Conservation (phyloP, 257 asterid species). For the Fraxinus cuspidata region DNA sequence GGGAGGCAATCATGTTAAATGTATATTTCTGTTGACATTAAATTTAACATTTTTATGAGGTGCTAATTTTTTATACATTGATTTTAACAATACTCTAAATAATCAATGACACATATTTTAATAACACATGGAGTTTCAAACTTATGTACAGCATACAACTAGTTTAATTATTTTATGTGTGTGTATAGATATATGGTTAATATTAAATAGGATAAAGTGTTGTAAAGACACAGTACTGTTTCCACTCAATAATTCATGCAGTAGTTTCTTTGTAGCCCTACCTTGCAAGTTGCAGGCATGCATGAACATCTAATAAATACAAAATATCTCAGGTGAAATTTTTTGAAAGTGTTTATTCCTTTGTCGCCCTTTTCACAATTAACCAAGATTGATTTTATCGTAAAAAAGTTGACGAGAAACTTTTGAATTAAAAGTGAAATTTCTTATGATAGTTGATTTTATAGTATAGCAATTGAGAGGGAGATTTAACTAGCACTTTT, state of each 20-base stretch:
- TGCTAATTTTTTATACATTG: no score
- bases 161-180: no score
- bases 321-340: neutral
- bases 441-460: no score
- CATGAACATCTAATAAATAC: neutral
- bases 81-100: no score
- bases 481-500: no score
- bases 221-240: neutral
- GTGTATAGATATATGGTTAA: neutral
- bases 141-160: no score
- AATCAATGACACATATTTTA: no score
- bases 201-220: neutral
- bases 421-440: neutral
- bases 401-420: neutral
- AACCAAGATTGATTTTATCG: neutral
- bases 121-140: no score
- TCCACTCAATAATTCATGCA: neutral
- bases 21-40: no score
- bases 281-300: slow-evolving; percentile 16
- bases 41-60: no score
- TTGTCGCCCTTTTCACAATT: neutral
- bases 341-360: no score
- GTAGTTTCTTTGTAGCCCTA: slow-evolving; percentile 17
- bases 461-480: no score
- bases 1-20: neutral